phyloP scores from a whole-genome alignment of 2,329 filamentous ascomycete species.

The Westerdykella aurantiaca region DNA sequence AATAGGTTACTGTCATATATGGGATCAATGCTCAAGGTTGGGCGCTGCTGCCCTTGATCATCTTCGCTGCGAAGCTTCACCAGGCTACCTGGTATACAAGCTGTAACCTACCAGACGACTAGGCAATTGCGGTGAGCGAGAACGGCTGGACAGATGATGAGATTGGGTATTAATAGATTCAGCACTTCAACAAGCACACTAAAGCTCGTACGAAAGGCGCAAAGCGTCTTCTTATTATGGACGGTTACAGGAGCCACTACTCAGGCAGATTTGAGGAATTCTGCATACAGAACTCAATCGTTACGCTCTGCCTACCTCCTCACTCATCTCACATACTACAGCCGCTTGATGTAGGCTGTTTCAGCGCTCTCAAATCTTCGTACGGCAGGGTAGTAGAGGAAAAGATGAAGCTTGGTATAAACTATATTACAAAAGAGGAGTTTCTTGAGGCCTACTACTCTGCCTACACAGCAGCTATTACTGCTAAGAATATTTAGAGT shows the following conservation, averaged over 20 bases:
- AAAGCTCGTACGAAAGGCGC: conserved; percentile 15
- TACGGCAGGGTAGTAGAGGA: conserved; percentile 25
- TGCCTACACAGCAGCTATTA: too few relatives aligned
- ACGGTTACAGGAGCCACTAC: conserved; percentile 34
- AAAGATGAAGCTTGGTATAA: conserved; percentile 21
- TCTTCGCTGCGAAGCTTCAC: not conserved
- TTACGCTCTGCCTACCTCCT: too few relatives aligned
- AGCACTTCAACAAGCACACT: too few relatives aligned
- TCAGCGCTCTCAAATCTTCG: conserved; percentile 12
- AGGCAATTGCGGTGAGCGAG: too few relatives aligned
- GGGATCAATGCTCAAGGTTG: conserved; percentile 1
- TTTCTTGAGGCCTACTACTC: conserved; percentile 14
- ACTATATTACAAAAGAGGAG: conserved; percentile 15
- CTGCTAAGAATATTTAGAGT: conserved; percentile 16
- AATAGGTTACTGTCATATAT: too few relatives aligned
- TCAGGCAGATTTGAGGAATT: conserved; percentile 33
- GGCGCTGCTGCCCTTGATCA: not conserved
- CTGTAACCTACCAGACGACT: conserved; percentile 1
- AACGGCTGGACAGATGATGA: conserved; percentile 4
- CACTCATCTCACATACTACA: too few relatives aligned
- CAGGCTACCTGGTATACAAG: not conserved
- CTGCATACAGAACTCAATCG: too few relatives aligned
- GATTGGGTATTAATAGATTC: conserved; percentile 4
- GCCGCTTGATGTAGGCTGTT: conserved; percentile 14
- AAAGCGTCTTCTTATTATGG: conserved; percentile 35